Conservation (phyloP, 768 basidiomycete species). For the Suillus weaverae region DNA sequence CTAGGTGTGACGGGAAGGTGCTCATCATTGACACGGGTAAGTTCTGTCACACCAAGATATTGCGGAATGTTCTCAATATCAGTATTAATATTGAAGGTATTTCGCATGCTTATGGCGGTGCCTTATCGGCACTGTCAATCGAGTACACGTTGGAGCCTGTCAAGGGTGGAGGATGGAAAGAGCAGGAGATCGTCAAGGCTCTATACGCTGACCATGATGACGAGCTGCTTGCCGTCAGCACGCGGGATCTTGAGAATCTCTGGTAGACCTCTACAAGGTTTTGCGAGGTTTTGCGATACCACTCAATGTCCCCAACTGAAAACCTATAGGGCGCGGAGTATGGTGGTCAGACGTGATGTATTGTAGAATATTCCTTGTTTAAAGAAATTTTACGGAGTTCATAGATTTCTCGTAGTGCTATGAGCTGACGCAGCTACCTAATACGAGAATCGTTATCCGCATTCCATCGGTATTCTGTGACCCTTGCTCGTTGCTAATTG, state of each 20-base stretch:
- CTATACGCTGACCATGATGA: conserved; percentile 34
- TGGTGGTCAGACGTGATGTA: neutral
- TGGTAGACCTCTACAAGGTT: conserved; percentile 7
- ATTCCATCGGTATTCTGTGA: neutral
- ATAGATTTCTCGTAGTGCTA: neutral
- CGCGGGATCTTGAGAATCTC: conserved; percentile 28
- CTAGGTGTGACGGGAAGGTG: conserved; percentile 87
- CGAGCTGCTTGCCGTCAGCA: conserved; percentile 26
- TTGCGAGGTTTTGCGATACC: neutral
- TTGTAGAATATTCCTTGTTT: neutral
- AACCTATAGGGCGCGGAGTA: neutral
- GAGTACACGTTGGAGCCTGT: conserved; percentile 78
- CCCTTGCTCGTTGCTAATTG: neutral
- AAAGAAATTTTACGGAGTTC: neutral
- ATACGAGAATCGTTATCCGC: neutral
- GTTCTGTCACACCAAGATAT: conserved; percentile 8
- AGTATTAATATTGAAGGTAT: conserved; percentile 54
- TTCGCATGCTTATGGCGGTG: conserved; percentile 94
- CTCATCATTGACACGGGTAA: conserved; percentile 94
- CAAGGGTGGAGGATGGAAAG: conserved; percentile 33
- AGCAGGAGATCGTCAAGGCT: conserved; percentile 38
- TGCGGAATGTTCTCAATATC: conserved; percentile 14
- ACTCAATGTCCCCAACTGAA: neutral
- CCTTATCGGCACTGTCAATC: conserved; percentile 84
- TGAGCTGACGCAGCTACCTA: neutral